Evolutionary conservation across 1,284 basidiomycete genomes (phyloP).

Genomic region (Puccinia polysora): DNA sequence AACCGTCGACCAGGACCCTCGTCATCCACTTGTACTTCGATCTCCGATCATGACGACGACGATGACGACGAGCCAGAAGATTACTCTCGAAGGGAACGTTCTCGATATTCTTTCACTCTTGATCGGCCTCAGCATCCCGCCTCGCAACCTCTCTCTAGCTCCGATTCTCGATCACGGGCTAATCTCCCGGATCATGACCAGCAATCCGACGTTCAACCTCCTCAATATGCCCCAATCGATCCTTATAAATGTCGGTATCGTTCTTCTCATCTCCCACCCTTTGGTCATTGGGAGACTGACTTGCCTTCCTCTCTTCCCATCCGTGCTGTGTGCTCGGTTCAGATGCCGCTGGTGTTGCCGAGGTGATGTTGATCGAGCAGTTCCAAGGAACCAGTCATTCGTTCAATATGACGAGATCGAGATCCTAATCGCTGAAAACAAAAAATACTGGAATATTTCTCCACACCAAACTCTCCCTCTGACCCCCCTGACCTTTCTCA

Average conservation of each 20-base stretch:
- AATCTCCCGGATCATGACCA: neutral
- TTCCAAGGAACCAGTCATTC: slow-evolving; percentile 11
- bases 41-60: neutral
- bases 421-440: neutral
- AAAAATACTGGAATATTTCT: too few species aligned
- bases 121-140: too few species aligned
- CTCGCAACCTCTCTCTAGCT: too few species aligned
- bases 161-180: neutral
- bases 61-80: too few species aligned
- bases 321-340: neutral
- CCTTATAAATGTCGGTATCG: slow-evolving; percentile 30
- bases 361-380: slow-evolving; percentile 29
- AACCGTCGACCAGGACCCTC: neutral
- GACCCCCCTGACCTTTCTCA: too few species aligned
- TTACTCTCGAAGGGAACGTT: too few species aligned
- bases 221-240: slow-evolving; percentile 30
- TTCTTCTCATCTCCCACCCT: neutral
- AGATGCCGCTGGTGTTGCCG: slow-evolving; percentile 31
- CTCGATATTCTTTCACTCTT: too few species aligned
- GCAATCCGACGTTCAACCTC: neutral
- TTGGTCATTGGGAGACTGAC: neutral
- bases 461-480: too few species aligned
- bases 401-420: neutral
- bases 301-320: neutral
- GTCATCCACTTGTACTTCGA: neutral